Base-by-base conservation (phyloP, 1,284 basidiomycete species). In the Psilocybe mexicana region DNA sequence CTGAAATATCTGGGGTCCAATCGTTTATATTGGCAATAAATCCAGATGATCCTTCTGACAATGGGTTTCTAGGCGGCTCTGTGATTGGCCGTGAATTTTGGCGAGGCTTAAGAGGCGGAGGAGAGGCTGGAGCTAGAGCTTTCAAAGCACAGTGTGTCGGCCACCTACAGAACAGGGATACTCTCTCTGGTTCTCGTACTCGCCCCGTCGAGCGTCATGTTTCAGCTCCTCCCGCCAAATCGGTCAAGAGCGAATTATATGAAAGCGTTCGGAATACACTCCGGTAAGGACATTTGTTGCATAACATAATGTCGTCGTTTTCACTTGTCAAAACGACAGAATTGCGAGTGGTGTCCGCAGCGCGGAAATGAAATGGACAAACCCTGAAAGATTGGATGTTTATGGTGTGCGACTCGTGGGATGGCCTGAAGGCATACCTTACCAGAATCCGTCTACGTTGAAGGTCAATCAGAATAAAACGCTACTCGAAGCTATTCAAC, bases 321-420 rank as follows among this genome's bases (percentile, higher is more conserved):
- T 33, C n/a, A 10, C 4, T 12, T 44, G 7, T 12, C n/a, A 24
- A 18, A 36, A 47, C 25, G 47, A 56, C 24, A 86, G 84, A 66
- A 66, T 74, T 11, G 76, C 75, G 8, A 84, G 83, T 60, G 85
- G 85, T 8, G 69, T 82, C 12, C 81, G 82, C 2, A 83, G 77
- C 58, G 86, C 86, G 24, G 86, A 88, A 63, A 88, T 88, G 86
- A 87, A 84, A 69, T 88, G 86, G 86, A 82, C 82, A 3, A 86
- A 85, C 64, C 85, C 81, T 55, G 78, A 82, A 26, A 76, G 80
- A 50, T 69, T 88, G 33, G 72, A 76, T 59, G 67, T 71, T 3
- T 87, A 85, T 62, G 82, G 82, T n/a, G 81, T 87, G 28, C 77
- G 74, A 45, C 68, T 88, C 40, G 72, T 81, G 12, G 86, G 86